Percentiles rank a stretch among this genome's conserved stretches.
phyloP scores from a whole-genome alignment of 208 protist species.

The Phytomonas serpens region DNA sequence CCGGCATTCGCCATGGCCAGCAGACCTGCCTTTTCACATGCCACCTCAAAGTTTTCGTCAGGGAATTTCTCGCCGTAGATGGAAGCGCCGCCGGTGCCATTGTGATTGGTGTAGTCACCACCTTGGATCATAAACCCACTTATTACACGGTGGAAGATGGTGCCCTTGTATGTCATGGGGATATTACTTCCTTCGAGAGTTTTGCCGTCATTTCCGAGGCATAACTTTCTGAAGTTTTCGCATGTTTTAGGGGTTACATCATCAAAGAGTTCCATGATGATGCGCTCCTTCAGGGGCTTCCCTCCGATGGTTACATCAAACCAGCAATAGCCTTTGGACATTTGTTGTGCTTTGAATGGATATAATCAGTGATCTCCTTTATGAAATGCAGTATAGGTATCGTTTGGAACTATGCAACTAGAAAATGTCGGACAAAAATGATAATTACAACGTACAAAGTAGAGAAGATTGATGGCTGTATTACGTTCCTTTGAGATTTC shows the following conservation, averaged over 20 bases:
- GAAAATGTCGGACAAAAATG: conserved; percentile 1
- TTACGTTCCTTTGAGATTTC: not conserved
- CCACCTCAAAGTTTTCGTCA: conserved; percentile 94
- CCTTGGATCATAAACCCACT: conserved; percentile 94
- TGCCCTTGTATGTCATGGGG: conserved; percentile 89
- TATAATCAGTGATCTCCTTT: not conserved
- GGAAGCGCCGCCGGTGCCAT: conserved; percentile 92
- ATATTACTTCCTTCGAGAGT: conserved; percentile 48
- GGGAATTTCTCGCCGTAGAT: conserved; percentile 94
- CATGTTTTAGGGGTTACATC: conserved; percentile 91
- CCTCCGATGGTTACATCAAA: conserved; percentile 83
- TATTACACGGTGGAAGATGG: conserved; percentile 94
- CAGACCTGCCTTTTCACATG: conserved; percentile 80
- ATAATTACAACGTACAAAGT: conserved; percentile 2
- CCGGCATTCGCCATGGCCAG: conserved; percentile 92
- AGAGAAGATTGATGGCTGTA: not conserved
- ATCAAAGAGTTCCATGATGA: conserved; percentile 91
- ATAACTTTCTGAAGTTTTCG: conserved; percentile 92
- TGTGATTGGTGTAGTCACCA: conserved; percentile 92
- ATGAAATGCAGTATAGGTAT: not conserved
- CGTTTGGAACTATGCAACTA: conserved; percentile 3
- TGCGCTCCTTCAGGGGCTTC: conserved; percentile 51
- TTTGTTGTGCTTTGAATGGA: conserved; percentile 5
- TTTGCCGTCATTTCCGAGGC: conserved; percentile 84
- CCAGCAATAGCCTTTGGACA: conserved; percentile 59